Percentiles rank a stretch among this genome's conserved stretches.
These are phyloP conservation scores for Cenchrus fungigraminus DNA, from an alignment of 176 grass and related monocot genomes.

Conservation along the genomic window DNA sequence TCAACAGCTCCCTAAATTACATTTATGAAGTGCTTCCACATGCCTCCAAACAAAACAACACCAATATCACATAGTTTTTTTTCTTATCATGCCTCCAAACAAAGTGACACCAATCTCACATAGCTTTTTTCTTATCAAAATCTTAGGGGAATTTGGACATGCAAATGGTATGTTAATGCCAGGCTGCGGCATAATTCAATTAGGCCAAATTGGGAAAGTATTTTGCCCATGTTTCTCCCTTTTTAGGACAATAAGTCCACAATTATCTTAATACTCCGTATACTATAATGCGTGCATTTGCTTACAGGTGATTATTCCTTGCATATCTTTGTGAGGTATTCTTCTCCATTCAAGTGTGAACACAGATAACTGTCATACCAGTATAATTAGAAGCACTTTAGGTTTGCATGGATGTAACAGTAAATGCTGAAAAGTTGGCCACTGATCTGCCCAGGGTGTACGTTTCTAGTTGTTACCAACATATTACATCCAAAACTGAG, in stretches of 20 bases:
- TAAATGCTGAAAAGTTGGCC: not conserved
- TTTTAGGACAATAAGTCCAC: not conserved
- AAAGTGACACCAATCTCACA: too few relatives aligned
- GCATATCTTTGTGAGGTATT: not conserved
- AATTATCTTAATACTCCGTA: not conserved
- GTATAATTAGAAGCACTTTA: not conserved
- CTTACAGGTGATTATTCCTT: conserved; percentile 4
- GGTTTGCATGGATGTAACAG: not conserved
- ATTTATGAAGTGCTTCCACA: not conserved
- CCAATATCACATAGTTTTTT: not conserved
- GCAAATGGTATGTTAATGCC: not conserved
- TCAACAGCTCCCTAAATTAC: not conserved
- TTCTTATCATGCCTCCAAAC: too few relatives aligned
- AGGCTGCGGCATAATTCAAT: not conserved
- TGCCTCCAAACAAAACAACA: not conserved
- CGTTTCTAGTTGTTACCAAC: not conserved
- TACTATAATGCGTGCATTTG: not conserved
- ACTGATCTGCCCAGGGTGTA: not conserved
- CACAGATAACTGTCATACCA: not conserved
- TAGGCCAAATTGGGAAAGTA: not conserved
- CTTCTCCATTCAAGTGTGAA: conserved; percentile 11
- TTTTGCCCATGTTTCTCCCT: not conserved
- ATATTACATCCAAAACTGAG: not conserved
- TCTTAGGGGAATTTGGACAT: not conserved
- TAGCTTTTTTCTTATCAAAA: not conserved